Conservation (phyloP, 768 basidiomycete genomes). For the Pholiota conissans region DNA sequence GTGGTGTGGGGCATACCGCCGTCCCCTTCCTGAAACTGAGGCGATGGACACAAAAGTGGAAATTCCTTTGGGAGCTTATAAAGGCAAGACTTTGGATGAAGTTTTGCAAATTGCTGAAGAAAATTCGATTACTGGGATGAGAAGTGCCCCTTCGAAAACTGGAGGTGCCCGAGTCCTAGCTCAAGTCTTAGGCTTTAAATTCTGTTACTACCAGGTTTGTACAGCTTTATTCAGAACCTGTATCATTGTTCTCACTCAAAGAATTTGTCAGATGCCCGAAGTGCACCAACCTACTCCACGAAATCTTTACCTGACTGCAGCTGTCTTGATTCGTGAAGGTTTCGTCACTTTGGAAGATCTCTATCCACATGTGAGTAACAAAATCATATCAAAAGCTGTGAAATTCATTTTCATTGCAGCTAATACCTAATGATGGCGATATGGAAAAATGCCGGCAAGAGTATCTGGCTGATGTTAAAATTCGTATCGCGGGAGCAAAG, state of each 20-base stretch:
- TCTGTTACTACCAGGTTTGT: conserved; percentile 83
- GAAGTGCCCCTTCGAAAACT: conserved; percentile 18
- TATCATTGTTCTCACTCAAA: neutral
- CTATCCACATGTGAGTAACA: conserved; percentile 81
- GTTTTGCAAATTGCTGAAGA: conserved; percentile 57
- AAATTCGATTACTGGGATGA: conserved; percentile 17
- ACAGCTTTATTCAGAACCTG: conserved; percentile 19
- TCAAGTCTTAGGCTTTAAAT: conserved; percentile 98
- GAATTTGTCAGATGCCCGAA: conserved; percentile 49
- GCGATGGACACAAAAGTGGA: conserved; percentile 37
- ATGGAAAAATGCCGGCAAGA: conserved; percentile 70
- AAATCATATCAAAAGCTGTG: neutral
- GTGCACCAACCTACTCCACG: conserved; percentile 63
- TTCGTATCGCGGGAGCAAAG: conserved; percentile 68
- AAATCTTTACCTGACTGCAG: conserved; percentile 78
- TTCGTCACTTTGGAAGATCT: conserved; percentile 87
- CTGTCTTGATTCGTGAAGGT: conserved; percentile 87
- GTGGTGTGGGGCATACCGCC: conserved; percentile 65
- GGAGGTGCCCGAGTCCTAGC: conserved; percentile 65
- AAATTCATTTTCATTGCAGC: conserved; percentile 15
- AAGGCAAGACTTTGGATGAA: conserved; percentile 67
- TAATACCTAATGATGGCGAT: conserved; percentile 64
- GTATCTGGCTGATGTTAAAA: conserved; percentile 61
- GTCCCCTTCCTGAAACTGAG: conserved; percentile 29
- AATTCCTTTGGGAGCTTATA: conserved; percentile 40